phyloP scores from a whole-genome alignment of 23 red algal genomes.

The Chondrus crispus region DNA sequence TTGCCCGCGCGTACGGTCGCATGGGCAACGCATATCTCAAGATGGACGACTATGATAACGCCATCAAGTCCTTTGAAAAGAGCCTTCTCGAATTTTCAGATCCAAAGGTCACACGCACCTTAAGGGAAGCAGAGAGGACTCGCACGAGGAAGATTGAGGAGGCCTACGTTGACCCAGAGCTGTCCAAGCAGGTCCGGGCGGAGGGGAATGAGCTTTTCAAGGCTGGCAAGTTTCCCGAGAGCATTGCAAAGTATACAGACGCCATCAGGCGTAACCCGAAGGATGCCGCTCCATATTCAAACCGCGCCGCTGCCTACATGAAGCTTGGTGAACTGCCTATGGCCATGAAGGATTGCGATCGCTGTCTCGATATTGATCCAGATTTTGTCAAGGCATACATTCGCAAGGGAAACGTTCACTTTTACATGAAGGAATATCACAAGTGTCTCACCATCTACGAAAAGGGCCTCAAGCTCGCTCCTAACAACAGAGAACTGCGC shows the following conservation, averaged over 20 bases:
- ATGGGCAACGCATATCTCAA: conserved; percentile 88
- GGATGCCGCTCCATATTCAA: conserved; percentile 85
- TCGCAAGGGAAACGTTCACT: conserved; percentile 93
- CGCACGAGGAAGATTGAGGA: conserved; percentile 75
- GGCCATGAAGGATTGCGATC: conserved; percentile 94
- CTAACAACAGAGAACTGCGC: conserved; percentile 85
- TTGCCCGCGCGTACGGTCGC: conserved; percentile 88
- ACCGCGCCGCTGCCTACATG: conserved; percentile 96
- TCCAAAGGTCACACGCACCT: conserved; percentile 58
- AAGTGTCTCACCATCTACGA: conserved; percentile 93
- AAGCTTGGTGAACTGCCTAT: conserved; percentile 94
- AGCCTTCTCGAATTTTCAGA: conserved; percentile 91
- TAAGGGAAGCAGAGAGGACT: conserved; percentile 47
- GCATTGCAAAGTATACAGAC: conserved; percentile 94
- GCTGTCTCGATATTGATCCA: conserved; percentile 80
- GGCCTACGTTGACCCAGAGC: conserved; percentile 87
- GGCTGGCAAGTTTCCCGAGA: conserved; percentile 84
- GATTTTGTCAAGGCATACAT: conserved; percentile 91
- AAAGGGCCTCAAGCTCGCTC: conserved; percentile 84
- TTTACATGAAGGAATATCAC: conserved; percentile 99
- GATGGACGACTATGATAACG: conserved; percentile 67
- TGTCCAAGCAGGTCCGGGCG: conserved; percentile 62
- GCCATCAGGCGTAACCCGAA: conserved; percentile 96
- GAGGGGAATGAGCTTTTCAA: conserved; percentile 89
- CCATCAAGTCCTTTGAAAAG: conserved; percentile 88